These are phyloP conservation scores for Exophiala phaeomuriformis DNA, from an alignment of 2,329 filamentous ascomycete genomes.

Conservation along the genomic window DNA sequence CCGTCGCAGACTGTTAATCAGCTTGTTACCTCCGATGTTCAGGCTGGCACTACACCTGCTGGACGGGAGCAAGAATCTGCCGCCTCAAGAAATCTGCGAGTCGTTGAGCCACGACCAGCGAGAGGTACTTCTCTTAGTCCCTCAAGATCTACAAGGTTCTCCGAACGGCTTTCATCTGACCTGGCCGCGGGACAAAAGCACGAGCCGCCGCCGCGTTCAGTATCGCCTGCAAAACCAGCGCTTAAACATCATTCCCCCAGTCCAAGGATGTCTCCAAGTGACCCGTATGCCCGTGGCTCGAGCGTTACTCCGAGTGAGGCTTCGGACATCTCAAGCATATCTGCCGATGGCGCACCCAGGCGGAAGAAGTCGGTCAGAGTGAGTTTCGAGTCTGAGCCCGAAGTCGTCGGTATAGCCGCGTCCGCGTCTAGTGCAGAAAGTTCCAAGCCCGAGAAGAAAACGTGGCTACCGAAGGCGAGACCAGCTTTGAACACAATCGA, in stretches of 20 bases:
- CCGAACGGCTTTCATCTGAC: slow-evolving; percentile 44
- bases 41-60: background rate
- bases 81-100: slow-evolving; percentile 8
- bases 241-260: slow-evolving; percentile 46
- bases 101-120: slow-evolving; percentile 4
- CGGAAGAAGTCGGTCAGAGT: slow-evolving; percentile 52
- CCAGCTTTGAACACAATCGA: slow-evolving; percentile 26
- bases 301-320: slow-evolving; percentile 44
- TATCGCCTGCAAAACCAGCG: slow-evolving; percentile 57
- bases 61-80: slow-evolving; percentile 3
- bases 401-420: slow-evolving; percentile 41
- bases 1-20: slow-evolving; percentile 5
- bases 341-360: slow-evolving; percentile 38
- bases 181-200: slow-evolving; percentile 45
- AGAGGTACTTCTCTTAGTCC: slow-evolving; percentile 44
- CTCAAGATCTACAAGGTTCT: slow-evolving; percentile 52
- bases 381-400: slow-evolving; percentile 61
- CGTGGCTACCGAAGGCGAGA: slow-evolving; percentile 35
- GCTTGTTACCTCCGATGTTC: slow-evolving; percentile 1
- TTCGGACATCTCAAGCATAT: slow-evolving; percentile 49
- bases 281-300: slow-evolving; percentile 16
- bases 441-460: slow-evolving; percentile 30
- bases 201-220: slow-evolving; percentile 51
- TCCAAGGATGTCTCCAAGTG: slow-evolving; percentile 1
- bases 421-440: slow-evolving; percentile 32